Evolutionary conservation across 768 basidiomycete species (phyloP), one percentile per base, ranked within the genome.

Genomic region (Termitomyces sp.): DNA sequence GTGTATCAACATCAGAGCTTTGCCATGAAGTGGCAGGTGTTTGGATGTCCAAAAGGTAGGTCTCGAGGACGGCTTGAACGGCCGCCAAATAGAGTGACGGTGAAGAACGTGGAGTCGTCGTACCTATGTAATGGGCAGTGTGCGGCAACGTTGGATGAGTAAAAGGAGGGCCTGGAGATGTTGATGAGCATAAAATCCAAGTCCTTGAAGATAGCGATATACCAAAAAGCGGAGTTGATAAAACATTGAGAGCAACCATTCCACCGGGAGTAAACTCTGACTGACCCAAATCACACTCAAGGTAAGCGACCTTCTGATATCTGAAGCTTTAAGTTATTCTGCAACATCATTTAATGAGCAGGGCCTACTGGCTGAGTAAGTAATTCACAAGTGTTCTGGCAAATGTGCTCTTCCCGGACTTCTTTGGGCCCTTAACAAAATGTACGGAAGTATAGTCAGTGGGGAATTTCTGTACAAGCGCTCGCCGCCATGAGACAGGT

Each of bases 211-310:
- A 33, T 9, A 50, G 48, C 3, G 36, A 61, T 61, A 45, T 64
- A 92, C 95, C 96, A 39, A 98, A 85, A 2, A 89, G 62, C 20
- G 85, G 86, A 2, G 68, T 67, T 9, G 87, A 83, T 16, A 97
- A 63, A 1, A 96, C 63, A 68, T 86, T 88, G 31, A 99, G 73
- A 0, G 92, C 82, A 13, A 97, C 89, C 73, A 92, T 81, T 0
- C 95, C 96, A 0, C 86, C 87, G 0, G 92, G 88, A 0, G 89
- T 88, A 68, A 98, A 96, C 71, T 98, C 95, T 4, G 93, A 89
- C 72, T 99, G 96, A 18, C 96, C 96, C 4, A 92, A 65, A 72
- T 99, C 96, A 59, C 91, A 92, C 69, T 98, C 96, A 8, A 99
- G 80, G 69, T 84, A 97, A 0, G 94, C 95, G 3, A 98, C 93